Conservation (phyloP, 441 rosid species). For the Kokia cookei region DNA sequence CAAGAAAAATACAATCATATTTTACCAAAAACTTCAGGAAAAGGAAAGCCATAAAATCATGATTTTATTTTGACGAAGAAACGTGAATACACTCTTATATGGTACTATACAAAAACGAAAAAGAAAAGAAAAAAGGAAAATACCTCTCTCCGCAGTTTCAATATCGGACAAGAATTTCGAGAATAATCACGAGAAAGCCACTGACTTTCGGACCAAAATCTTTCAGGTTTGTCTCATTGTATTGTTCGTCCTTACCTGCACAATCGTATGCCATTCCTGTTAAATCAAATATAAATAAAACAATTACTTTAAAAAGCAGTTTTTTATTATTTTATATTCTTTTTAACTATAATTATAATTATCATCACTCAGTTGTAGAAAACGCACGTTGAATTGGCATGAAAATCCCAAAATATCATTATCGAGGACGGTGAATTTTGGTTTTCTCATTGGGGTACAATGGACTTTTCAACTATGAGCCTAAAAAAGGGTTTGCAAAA, state of each 20-base stretch:
- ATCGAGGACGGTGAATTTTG: not conserved
- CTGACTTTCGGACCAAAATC: not conserved
- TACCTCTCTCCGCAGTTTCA: not conserved
- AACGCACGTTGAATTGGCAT: not conserved
- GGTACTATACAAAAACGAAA: not conserved
- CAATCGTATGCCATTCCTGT: not conserved
- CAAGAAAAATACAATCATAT: not conserved
- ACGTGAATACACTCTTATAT: not conserved
- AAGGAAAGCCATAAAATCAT: not conserved
- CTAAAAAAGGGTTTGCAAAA: not conserved
- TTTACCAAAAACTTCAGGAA: not conserved
- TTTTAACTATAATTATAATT: not conserved
- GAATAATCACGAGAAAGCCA: conserved; percentile 9
- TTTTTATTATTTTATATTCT: not conserved
- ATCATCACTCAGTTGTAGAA: not conserved
- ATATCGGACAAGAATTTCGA: not conserved
- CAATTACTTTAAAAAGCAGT: too few species aligned
- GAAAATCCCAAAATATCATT: conserved; percentile 4
- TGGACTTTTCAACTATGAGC: not conserved
- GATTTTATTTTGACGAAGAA: not conserved
- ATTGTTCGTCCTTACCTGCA: conserved; percentile 22
- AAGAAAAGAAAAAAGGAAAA: not conserved
- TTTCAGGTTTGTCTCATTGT: not conserved
- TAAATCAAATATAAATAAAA: not conserved
- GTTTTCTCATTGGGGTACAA: not conserved